Conservation (phyloP, 352 stramenopile species). For the Pythium insidiosum region DNA sequence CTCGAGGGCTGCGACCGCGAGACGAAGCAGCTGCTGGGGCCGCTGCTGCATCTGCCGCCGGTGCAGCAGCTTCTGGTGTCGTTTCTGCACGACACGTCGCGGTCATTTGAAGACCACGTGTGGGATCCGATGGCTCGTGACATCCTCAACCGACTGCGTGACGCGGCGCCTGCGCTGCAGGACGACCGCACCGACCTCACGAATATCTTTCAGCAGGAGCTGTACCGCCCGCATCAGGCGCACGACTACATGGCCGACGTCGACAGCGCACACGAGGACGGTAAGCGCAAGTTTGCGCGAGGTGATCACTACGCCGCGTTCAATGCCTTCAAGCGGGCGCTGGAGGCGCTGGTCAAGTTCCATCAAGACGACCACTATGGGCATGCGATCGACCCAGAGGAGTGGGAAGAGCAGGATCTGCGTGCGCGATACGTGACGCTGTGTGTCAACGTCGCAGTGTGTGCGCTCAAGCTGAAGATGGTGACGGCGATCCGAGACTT, state of each 20-base stretch:
- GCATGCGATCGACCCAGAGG: constrained; percentile 12
- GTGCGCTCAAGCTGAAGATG: constrained; percentile 67
- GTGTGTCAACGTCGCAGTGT: constrained; percentile 74
- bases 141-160: constrained; percentile 37
- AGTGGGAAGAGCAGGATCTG: constrained; percentile 38
- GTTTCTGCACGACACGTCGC: constrained; percentile 50
- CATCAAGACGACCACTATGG: constrained; percentile 45
- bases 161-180: constrained; percentile 1
- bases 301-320: constrained; percentile 55
- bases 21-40: constrained; percentile 45
- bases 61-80: constrained; percentile 67
- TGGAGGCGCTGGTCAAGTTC: constrained; percentile 27
- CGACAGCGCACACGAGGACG: constrained; percentile 40
- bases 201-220: constrained; percentile 29
- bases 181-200: constrained; percentile 15
- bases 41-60: constrained; percentile 43
- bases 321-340: constrained; percentile 55
- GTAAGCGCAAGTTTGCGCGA: constrained; percentile 55
- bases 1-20: constrained; percentile 35
- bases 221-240: constrained; percentile 15
- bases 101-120: constrained; percentile 67
- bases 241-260: constrained; percentile 26
- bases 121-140: constrained; percentile 59
- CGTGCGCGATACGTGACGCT: constrained; percentile 42
- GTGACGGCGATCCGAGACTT: too few species aligned